Evolutionary conservation across 306 rosid genomes (phyloP).

Genomic region (Crotalaria pallida): DNA sequence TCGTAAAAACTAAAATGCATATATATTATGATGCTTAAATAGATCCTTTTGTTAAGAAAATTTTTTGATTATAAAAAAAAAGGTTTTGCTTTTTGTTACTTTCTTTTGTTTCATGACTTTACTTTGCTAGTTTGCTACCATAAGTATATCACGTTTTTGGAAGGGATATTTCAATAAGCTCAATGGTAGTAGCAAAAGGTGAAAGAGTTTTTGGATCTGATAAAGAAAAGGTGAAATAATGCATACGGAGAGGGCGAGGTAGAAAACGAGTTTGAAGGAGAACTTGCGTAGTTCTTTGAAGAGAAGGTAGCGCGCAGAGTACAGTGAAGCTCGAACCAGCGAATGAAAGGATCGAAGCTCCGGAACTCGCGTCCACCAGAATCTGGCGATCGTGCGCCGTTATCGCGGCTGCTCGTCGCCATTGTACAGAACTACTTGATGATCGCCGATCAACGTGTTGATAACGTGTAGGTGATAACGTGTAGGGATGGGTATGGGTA

Average conservation of each 20-base stretch:
- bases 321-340: constrained; percentile 87
- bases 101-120: too few species aligned
- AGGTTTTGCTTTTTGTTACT: too few species aligned
- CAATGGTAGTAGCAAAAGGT: too few species aligned
- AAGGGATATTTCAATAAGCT: too few species aligned
- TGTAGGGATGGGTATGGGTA: too few species aligned
- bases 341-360: constrained; percentile 82
- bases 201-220: constrained; percentile 15
- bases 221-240: background rate
- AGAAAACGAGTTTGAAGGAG: constrained; percentile 98
- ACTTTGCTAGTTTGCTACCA: too few species aligned
- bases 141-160: too few species aligned
- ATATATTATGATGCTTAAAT: too few species aligned
- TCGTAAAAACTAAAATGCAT: too few species aligned
- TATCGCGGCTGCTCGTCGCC: constrained; percentile 47
- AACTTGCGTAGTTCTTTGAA: constrained; percentile 99
- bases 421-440: constrained; percentile 17
- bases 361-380: constrained; percentile 54
- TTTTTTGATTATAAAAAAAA: too few species aligned
- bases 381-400: constrained; percentile 58
- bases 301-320: constrained; percentile 89
- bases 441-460: constrained; percentile 15
- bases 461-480: too few species aligned
- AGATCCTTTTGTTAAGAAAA: too few species aligned
- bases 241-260: constrained; percentile 84